Conservation (phyloP, 805 yeast species). For the Yarrowia sp. region DNA sequence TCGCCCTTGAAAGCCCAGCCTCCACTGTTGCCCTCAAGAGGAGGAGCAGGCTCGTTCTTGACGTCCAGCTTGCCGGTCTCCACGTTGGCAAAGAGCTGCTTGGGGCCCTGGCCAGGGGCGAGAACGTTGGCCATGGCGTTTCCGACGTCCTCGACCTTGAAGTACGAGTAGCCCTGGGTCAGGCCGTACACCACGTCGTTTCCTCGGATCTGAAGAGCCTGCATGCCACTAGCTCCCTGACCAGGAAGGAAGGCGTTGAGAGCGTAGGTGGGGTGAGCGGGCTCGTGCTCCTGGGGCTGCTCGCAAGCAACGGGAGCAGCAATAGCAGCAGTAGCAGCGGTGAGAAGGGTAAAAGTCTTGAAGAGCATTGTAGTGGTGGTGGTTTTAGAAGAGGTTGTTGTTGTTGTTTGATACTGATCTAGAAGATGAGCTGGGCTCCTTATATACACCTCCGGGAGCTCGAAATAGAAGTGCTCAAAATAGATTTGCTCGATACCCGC, state of each 20-base stretch:
- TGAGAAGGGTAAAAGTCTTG: conserved; percentile 4
- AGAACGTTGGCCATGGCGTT: not conserved
- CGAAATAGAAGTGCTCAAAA: not conserved
- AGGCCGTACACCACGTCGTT: conserved; percentile 4
- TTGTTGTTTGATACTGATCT: too few relatives aligned
- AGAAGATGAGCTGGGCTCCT: not conserved
- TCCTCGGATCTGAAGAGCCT: conserved; percentile 12
- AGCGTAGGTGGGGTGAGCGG: not conserved
- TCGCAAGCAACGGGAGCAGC: conserved; percentile 12
- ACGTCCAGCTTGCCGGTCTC: conserved; percentile 5
- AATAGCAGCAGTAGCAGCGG: not conserved
- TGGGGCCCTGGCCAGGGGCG: not conserved
- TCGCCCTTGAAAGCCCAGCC: conserved; percentile 17
- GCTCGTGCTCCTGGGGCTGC: not conserved
- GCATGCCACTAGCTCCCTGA: not conserved
- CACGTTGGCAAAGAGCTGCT: not conserved
- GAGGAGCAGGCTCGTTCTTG: not conserved
- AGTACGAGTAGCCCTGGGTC: not conserved
- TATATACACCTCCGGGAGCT: not conserved
- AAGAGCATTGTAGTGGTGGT: conserved; percentile 1
- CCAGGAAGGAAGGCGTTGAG: not conserved
- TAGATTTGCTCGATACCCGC: not conserved
- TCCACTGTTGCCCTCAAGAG: conserved; percentile 9
- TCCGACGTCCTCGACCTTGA: conserved; percentile 7
- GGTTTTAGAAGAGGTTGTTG: too few relatives aligned